A percentile compares a stretch with the other conserved stretches of the same genome.
These are phyloP conservation scores for Geum urbanum DNA, from an alignment of 306 rosid genomes.

Conservation along the genomic window DNA sequence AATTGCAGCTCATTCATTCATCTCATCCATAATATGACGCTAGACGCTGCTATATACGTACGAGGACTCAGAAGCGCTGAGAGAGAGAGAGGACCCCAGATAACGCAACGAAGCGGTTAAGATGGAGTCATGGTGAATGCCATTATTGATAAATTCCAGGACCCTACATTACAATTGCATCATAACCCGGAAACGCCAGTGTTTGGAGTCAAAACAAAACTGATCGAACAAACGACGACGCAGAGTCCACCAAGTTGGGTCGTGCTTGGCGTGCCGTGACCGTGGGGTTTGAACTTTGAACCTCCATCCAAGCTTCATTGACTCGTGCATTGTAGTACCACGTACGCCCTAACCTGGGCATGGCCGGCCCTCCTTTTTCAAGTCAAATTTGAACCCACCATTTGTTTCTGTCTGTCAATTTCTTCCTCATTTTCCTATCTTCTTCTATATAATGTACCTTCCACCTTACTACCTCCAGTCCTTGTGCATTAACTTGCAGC, in stretches of 20 bases:
- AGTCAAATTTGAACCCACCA: conserved; percentile 29
- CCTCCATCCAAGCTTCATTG: conserved; percentile 9
- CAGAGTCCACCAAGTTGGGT: conserved; percentile 30
- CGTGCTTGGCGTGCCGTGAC: conserved; percentile 52
- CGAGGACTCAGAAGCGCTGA: too few species aligned
- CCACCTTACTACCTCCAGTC: background rate
- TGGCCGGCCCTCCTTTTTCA: background rate
- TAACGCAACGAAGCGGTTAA: background rate
- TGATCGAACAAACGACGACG: conserved; percentile 8
- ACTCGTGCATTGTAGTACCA: conserved; percentile 6
- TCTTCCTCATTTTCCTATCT: background rate
- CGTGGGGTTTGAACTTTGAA: conserved; percentile 15
- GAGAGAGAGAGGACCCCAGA: conserved; percentile 8
- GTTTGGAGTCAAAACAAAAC: conserved; percentile 28
- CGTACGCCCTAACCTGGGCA: too few species aligned
- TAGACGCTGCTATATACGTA: too few species aligned
- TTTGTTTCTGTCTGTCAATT: background rate
- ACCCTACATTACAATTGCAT: background rate
- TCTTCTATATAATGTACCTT: background rate
- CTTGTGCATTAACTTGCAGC: background rate
- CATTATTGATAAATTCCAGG: background rate
- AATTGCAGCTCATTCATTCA: too few species aligned
- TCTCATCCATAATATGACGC: too few species aligned
- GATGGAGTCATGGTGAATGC: background rate
- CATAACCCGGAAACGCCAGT: conserved; percentile 3